A percentile compares a stretch with the other conserved stretches of the same genome.
Evolutionary conservation across 192 early-diverging fungal genomes (phyloP).

Genomic region (Coemansia sp.): DNA sequence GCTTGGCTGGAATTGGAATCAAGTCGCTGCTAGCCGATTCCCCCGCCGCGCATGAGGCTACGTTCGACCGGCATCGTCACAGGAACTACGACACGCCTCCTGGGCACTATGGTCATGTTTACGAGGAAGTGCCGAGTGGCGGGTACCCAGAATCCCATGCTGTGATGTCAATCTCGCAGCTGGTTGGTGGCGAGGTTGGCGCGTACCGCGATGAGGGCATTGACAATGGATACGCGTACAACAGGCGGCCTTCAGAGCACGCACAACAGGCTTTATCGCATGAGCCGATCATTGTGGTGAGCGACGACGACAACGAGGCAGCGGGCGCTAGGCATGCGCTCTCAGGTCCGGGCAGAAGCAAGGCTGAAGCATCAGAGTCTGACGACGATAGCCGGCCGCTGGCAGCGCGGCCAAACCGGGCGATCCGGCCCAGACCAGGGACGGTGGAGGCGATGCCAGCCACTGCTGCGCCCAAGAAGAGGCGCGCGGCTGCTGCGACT

Average conservation of each 20-base stretch:
- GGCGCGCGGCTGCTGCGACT: background rate
- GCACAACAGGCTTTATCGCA: constrained; percentile 11
- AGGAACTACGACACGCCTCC: constrained; percentile 23
- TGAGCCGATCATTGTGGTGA: constrained; percentile 21
- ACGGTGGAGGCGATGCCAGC: background rate
- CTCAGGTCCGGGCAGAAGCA: background rate
- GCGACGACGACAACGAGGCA: constrained; percentile 25
- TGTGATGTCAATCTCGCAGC: constrained; percentile 53
- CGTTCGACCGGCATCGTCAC: constrained; percentile 12
- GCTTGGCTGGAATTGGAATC: constrained; percentile 40
- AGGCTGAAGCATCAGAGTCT: constrained; percentile 10
- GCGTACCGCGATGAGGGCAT: constrained; percentile 4
- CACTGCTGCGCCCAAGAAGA: background rate
- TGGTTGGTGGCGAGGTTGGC: constrained; percentile 30
- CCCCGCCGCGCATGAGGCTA: constrained; percentile 1
- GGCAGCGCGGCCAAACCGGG: constrained; percentile 16
- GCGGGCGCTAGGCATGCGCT: background rate
- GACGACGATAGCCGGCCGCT: constrained; percentile 45
- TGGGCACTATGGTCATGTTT: constrained; percentile 16
- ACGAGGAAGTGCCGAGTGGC: background rate
- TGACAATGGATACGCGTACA: background rate
- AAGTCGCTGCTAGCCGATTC: constrained; percentile 37
- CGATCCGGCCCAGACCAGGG: background rate
- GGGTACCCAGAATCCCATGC: constrained; percentile 22
- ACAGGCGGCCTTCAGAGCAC: background rate